phyloP scores from a whole-genome alignment of 2,329 filamentous ascomycete species.

The Trichoderma gracile region DNA sequence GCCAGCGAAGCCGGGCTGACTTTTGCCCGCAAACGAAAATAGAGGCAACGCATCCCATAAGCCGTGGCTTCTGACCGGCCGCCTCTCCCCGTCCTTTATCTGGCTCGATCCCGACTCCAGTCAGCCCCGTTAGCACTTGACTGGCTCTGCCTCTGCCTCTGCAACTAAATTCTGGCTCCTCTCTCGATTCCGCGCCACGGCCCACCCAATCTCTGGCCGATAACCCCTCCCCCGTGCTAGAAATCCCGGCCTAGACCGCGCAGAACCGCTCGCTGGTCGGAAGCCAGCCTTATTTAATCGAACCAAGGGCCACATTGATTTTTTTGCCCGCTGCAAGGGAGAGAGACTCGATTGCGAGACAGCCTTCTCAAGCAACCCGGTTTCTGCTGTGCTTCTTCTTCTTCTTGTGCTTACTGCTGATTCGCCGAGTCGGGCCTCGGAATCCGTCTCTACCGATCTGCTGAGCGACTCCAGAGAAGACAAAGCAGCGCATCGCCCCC shows the following conservation, averaged over 20 bases:
- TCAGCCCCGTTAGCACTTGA: no score
- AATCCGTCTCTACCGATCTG: background rate
- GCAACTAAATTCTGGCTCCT: background rate
- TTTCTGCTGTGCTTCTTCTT: background rate
- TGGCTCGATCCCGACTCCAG: background rate
- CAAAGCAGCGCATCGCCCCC: background rate
- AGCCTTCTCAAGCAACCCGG: slow-evolving; percentile 3
- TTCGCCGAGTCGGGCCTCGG: background rate
- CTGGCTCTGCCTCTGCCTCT: no score
- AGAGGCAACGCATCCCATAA: background rate
- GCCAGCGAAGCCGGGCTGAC: background rate
- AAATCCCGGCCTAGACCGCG: slow-evolving; percentile 13
- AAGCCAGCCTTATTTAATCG: slow-evolving; percentile 20
- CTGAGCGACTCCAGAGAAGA: background rate
- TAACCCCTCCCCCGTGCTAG: background rate
- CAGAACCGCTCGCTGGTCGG: background rate
- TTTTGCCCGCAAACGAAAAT: background rate
- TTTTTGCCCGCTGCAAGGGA: slow-evolving; percentile 1
- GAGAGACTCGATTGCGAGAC: background rate
- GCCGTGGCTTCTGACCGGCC: slow-evolving; percentile 3
- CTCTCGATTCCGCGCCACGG: slow-evolving; percentile 15
- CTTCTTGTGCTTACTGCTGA: background rate
- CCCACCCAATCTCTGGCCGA: slow-evolving; percentile 17
- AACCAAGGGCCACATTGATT: background rate
- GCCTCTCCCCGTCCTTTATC: background rate